phyloP scores from a whole-genome alignment of 352 stramenopile genomes.

The Phytophthora pinifolia region DNA sequence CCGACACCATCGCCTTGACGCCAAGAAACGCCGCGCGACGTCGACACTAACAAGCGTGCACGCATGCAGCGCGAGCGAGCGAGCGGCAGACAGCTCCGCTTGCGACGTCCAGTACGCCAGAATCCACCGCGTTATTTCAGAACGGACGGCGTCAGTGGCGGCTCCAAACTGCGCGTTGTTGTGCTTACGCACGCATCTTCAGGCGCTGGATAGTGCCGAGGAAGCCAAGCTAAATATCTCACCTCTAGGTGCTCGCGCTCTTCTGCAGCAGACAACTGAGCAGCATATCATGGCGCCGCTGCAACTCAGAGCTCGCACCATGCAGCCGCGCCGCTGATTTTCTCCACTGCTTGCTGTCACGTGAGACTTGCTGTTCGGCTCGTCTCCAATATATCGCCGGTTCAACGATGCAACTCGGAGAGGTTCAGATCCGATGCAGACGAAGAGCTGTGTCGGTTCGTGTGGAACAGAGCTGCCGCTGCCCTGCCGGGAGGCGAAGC shows the following conservation, averaged over 20 bases:
- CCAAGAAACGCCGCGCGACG: conserved; percentile 11
- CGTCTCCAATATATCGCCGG: neutral
- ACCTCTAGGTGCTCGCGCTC: conserved; percentile 8
- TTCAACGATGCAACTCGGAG: too few species aligned
- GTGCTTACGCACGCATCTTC: too few species aligned
- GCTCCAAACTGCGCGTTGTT: neutral
- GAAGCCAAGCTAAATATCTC: conserved; percentile 15
- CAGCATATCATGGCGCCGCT: conserved; percentile 16
- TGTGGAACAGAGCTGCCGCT: conserved; percentile 30
- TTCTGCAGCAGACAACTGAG: neutral
- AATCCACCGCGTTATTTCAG: conserved; percentile 19
- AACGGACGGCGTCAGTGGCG: conserved; percentile 8
- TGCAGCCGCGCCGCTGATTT: conserved; percentile 11
- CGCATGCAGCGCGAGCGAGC: neutral
- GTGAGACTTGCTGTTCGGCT: neutral
- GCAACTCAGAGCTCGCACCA: too few species aligned
- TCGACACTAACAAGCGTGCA: neutral
- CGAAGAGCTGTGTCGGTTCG: conserved; percentile 10
- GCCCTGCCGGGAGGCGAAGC: conserved; percentile 12
- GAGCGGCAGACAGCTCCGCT: neutral
- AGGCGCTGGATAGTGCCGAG: conserved; percentile 13
- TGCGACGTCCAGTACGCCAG: conserved; percentile 12
- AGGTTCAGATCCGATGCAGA: too few species aligned
- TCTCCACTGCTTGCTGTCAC: neutral
- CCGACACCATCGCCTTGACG: conserved; percentile 10